A percentile compares a stretch with the other conserved stretches of the same genome.
These are phyloP conservation scores for Chaetomiaceae sp. DNA, from an alignment of 2,329 filamentous ascomycete genomes.

Conservation along the genomic window DNA sequence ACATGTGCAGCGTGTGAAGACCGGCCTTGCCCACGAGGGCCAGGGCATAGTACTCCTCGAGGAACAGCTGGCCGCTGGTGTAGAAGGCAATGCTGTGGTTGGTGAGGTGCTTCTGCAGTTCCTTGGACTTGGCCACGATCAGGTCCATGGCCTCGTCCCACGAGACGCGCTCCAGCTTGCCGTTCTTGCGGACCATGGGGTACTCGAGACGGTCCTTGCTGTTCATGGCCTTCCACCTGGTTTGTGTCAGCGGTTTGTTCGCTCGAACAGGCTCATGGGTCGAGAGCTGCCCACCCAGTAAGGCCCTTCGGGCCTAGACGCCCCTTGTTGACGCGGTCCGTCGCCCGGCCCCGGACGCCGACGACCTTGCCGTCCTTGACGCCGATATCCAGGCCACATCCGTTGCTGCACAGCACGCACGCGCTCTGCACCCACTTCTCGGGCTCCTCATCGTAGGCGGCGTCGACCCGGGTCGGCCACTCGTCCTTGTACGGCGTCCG, in stretches of 20 bases:
- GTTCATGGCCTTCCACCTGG: slow-evolving; percentile 28
- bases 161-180: slow-evolving; percentile 32
- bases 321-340: slow-evolving; percentile 35
- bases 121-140: slow-evolving; percentile 31
- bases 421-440: slow-evolving; percentile 38
- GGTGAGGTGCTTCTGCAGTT: slow-evolving; percentile 30
- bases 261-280: background rate
- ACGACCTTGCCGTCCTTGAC: slow-evolving; percentile 35
- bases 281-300: slow-evolving; percentile 25
- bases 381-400: slow-evolving; percentile 34
- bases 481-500: slow-evolving; percentile 33
- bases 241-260: background rate
- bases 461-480: slow-evolving; percentile 33
- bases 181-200: slow-evolving; percentile 33
- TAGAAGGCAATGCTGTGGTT: slow-evolving; percentile 38
- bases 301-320: slow-evolving; percentile 35
- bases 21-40: slow-evolving; percentile 37
- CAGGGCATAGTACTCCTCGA: slow-evolving; percentile 39
- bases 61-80: slow-evolving; percentile 35
- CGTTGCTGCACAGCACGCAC: slow-evolving; percentile 35
- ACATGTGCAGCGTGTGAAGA: slow-evolving; percentile 36
- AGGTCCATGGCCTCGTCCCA: slow-evolving; percentile 38
- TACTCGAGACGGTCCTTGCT: slow-evolving; percentile 31
- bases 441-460: slow-evolving; percentile 30
- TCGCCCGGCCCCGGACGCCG: slow-evolving; percentile 33